Conservation (phyloP, 345 rosid genomes). For the Gynandropsis gynandra region DNA sequence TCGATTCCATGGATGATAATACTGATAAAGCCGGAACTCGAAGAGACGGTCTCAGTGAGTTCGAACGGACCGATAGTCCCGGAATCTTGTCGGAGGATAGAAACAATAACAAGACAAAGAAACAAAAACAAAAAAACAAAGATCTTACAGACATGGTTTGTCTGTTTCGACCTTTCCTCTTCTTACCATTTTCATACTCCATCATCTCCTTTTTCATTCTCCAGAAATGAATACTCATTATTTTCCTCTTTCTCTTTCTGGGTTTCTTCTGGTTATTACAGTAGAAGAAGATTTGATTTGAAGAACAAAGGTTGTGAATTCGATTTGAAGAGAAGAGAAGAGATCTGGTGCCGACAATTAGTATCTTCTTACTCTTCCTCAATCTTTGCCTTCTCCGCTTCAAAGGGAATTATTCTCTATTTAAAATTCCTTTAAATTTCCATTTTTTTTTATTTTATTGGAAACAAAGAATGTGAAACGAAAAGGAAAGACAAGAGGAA, state of each 20-base stretch:
- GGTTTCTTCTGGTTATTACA: neutral
- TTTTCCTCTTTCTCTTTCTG: no score
- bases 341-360: constrained; percentile 31
- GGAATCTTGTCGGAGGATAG: constrained; percentile 51
- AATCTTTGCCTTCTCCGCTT: neutral
- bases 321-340: constrained; percentile 12
- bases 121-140: constrained; percentile 40
- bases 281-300: constrained; percentile 15
- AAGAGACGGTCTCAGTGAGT: constrained; percentile 55
- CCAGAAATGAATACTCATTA: constrained; percentile 2
- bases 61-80: constrained; percentile 30
- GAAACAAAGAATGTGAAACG: neutral
- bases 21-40: constrained; percentile 43
- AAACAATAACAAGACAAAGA: constrained; percentile 57
- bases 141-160: constrained; percentile 47
- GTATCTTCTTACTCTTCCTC: constrained; percentile 10
- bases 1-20: constrained; percentile 41
- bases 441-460: neutral
- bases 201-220: constrained; percentile 21
- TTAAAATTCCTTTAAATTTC: neutral
- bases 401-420: constrained; percentile 1
- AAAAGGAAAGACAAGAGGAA: constrained; percentile 13
- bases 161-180: constrained; percentile 59
- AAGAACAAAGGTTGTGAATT: no score
- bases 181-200: constrained; percentile 79